Base-by-base conservation (phyloP, 495 filamentous ascomycete species). In the Mytilinidion resinicola region DNA sequence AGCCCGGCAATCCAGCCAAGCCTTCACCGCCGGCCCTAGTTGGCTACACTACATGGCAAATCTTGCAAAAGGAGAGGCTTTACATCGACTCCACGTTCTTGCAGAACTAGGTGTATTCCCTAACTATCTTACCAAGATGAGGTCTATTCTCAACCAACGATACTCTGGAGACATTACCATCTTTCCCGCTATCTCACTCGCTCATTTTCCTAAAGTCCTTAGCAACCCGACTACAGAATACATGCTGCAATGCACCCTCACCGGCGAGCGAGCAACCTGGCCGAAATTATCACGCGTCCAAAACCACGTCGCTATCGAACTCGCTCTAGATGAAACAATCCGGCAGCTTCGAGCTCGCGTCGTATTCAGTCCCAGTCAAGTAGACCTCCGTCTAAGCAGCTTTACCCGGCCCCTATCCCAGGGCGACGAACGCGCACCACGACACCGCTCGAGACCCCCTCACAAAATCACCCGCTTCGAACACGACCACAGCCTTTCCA, bases 111-210 rank as follows among this genome's bases (percentile, higher is more conserved):
- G 90, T 50, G 74, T 96, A 50, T 90, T 95, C 62, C 88, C 88
- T 20, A 95, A 84, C 52, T 75, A 84, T 2, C 72, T 95, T 59
- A 90, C 84, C 35, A 96, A 96, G 66, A 74, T 82, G 7, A 80
- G 84, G 33, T 90, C 87, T 0, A 85, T 96, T 19, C 75, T 96
- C 49, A 90, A 85, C 60, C 91, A 96, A 65, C 89, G 86, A 60
- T 96, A 96, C 63, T 88, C 86, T 3, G 92, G 92, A n/a, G 90
- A 96, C 70, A 95, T 96, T 69, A 96, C 88, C 47, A 96, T 96
- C 52, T 80, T 95, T 51, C 91, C 91, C 0, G 82, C 88, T 54
- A 86, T 95, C 50, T 77, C 81, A 1, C 84, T 86, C 35, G 76
- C 80, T 5, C 85, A 95, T 60, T 83, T 95, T 36, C 88, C 85